These are phyloP conservation scores for Plectosphaerella plurivora DNA, from an alignment of 2,329 filamentous ascomycete species.

Conservation along the genomic window DNA sequence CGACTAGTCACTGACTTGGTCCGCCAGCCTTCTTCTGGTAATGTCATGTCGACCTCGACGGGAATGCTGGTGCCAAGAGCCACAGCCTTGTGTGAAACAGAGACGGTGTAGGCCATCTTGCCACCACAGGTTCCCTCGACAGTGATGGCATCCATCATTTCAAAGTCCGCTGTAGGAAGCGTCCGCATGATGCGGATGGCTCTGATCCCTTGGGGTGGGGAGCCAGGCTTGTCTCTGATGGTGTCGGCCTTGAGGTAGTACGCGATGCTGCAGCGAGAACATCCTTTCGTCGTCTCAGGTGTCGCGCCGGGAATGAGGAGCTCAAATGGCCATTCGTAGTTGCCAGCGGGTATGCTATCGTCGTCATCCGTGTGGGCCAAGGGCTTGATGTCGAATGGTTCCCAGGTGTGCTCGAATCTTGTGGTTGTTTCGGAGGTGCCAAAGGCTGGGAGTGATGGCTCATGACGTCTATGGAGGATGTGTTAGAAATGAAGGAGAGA, in stretches of 20 bases:
- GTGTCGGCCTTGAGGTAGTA: slow-evolving; percentile 6
- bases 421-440: neutral
- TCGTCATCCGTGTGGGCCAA: neutral
- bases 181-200: slow-evolving; percentile 4
- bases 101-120: neutral
- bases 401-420: slow-evolving; percentile 2
- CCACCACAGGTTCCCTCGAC: slow-evolving; percentile 1
- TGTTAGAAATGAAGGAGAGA: neutral
- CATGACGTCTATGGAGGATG: neutral
- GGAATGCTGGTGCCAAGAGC: slow-evolving; percentile 3
- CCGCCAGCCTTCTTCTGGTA: neutral
- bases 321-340: slow-evolving; percentile 5
- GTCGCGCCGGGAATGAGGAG: slow-evolving; percentile 1
- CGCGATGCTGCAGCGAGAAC: slow-evolving; percentile 3
- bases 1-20: neutral
- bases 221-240: neutral
- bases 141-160: slow-evolving; percentile 5
- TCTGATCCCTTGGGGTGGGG: neutral
- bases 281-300: slow-evolving; percentile 1
- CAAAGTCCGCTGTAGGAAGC: slow-evolving; percentile 1
- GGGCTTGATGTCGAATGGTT: slow-evolving; percentile 2
- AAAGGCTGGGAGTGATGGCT: neutral
- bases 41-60: neutral
- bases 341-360: neutral
- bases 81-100: slow-evolving; percentile 3